A percentile compares a stretch with the other conserved stretches of the same genome.
phyloP scores from a whole-genome alignment of 768 basidiomycete species.

The Xerocomus brunneocitrinus region DNA sequence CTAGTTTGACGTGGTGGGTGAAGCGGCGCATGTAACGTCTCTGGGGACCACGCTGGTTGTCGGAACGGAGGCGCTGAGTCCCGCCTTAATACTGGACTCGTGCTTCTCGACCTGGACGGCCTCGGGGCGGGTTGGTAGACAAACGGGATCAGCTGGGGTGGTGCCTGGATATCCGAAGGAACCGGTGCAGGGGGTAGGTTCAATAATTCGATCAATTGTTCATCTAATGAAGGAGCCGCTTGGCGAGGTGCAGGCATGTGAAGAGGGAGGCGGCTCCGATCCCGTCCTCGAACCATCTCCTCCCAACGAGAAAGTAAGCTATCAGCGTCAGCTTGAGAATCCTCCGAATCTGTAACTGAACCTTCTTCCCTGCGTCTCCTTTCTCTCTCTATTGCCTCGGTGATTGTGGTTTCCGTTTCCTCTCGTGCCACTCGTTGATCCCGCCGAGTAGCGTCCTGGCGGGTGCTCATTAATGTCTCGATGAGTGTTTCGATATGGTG shows the following conservation, averaged over 20 bases:
- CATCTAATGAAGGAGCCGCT: constrained; percentile 51
- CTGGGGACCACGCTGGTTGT: constrained; percentile 20
- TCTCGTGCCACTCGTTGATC: constrained; percentile 2
- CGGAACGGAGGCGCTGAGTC: constrained; percentile 27
- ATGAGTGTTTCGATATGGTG: constrained; percentile 24
- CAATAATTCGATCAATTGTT: constrained; percentile 58
- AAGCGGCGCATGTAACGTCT: constrained; percentile 9
- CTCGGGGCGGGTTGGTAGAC: constrained; percentile 47
- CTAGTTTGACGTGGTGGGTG: constrained; percentile 7
- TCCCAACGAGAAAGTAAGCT: constrained; percentile 27
- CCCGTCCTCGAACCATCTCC: constrained; percentile 21
- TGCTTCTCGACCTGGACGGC: constrained; percentile 36
- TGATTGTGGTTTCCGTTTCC: constrained; percentile 14
- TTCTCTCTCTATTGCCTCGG: constrained; percentile 18
- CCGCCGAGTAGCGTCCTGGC: constrained; percentile 2
- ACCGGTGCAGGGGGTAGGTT: constrained; percentile 41
- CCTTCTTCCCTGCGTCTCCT: constrained; percentile 8
- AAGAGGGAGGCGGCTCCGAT: constrained; percentile 32
- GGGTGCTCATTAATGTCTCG: constrained; percentile 6
- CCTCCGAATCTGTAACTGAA: constrained; percentile 31
- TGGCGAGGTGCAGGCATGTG: constrained; percentile 40
- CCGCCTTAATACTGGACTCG: constrained; percentile 33
- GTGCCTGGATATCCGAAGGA: constrained; percentile 38
- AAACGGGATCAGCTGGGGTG: constrained; percentile 54
- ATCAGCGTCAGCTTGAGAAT: constrained; percentile 23